Conservation (phyloP, 805 yeast species). For the Yamadazyma tumulicola region DNA sequence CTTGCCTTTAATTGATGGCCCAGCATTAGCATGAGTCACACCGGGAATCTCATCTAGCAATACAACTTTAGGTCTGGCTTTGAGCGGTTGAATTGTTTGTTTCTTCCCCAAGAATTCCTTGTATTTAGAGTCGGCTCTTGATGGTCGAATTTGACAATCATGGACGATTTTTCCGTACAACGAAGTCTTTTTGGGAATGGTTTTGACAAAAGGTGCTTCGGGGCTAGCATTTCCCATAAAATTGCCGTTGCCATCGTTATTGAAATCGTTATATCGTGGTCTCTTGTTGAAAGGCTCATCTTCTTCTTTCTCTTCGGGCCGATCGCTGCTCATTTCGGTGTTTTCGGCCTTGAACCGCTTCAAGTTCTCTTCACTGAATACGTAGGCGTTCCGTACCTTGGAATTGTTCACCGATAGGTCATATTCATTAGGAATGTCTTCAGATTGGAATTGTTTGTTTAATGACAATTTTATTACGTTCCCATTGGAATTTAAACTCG, state of each 20-base stretch:
- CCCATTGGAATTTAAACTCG: conserved; percentile 16
- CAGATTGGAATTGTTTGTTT: conserved; percentile 22
- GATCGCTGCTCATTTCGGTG: conserved; percentile 10
- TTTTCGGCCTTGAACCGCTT: conserved; percentile 50
- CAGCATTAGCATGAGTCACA: conserved; percentile 80
- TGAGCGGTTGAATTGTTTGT: conserved; percentile 49
- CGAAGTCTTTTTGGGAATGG: conserved; percentile 85
- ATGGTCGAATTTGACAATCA: conserved; percentile 86
- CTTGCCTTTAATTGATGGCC: conserved; percentile 70
- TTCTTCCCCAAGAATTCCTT: conserved; percentile 50
- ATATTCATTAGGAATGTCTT: conserved; percentile 75
- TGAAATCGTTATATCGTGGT: conserved; percentile 2
- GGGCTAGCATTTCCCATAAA: too few species aligned
- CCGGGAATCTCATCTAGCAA: conserved; percentile 81
- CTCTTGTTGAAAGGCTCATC: conserved; percentile 6
- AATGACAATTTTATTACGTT: conserved; percentile 54
- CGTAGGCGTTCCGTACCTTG: conserved; percentile 78
- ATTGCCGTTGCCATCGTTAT: conserved; percentile 13
- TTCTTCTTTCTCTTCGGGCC: conserved; percentile 10
- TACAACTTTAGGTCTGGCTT: conserved; percentile 61
- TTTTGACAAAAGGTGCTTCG: conserved; percentile 71
- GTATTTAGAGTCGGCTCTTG: conserved; percentile 69
- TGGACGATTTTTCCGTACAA: conserved; percentile 85
- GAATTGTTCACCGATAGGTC: conserved; percentile 75
- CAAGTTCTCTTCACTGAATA: conserved; percentile 83